Evolutionary conservation across 331 rosid genomes (phyloP).

Genomic region (Saraca asoca): DNA sequence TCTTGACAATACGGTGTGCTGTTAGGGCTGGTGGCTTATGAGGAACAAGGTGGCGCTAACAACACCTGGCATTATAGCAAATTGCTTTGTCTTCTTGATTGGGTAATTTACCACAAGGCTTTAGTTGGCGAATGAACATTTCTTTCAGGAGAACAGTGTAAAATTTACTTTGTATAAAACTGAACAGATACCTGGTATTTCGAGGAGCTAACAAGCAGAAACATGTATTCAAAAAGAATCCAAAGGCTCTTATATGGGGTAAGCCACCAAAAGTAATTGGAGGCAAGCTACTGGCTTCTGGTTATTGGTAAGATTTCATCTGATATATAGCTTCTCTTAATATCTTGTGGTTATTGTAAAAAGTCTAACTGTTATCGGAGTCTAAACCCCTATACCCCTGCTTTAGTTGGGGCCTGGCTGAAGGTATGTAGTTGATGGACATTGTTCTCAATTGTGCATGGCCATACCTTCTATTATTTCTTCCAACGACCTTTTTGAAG

Average conservation of each 20-base stretch:
- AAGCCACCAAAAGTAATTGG: slow-evolving; percentile 68
- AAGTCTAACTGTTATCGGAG: too few relatives aligned
- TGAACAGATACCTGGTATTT: slow-evolving; percentile 77
- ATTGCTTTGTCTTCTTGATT: slow-evolving; percentile 70
- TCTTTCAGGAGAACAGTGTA: slow-evolving; percentile 4
- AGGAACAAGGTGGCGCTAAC: slow-evolving; percentile 71
- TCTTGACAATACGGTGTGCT: slow-evolving; percentile 34
- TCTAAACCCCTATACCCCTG: too few relatives aligned
- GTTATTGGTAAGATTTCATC: slow-evolving; percentile 79
- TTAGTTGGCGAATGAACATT: slow-evolving; percentile 2
- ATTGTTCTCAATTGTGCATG: too few relatives aligned
- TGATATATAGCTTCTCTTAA: neutral
- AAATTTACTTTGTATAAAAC: slow-evolving; percentile 23
- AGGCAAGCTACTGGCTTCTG: slow-evolving; percentile 86
- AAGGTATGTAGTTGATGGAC: too few relatives aligned
- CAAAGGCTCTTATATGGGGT: slow-evolving; percentile 93
- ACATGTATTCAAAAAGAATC: slow-evolving; percentile 81
- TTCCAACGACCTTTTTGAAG: too few relatives aligned
- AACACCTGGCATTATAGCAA: slow-evolving; percentile 55
- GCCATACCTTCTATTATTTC: too few relatives aligned
- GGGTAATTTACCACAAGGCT: slow-evolving; percentile 59
- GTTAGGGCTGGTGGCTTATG: slow-evolving; percentile 96
- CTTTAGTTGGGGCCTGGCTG: too few relatives aligned
- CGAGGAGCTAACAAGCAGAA: slow-evolving; percentile 99
- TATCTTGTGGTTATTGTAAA: too few relatives aligned